Evolutionary conservation across 768 basidiomycete species (phyloP), one percentile per base, ranked within the genome.

Genomic region (Suillus luteus): DNA sequence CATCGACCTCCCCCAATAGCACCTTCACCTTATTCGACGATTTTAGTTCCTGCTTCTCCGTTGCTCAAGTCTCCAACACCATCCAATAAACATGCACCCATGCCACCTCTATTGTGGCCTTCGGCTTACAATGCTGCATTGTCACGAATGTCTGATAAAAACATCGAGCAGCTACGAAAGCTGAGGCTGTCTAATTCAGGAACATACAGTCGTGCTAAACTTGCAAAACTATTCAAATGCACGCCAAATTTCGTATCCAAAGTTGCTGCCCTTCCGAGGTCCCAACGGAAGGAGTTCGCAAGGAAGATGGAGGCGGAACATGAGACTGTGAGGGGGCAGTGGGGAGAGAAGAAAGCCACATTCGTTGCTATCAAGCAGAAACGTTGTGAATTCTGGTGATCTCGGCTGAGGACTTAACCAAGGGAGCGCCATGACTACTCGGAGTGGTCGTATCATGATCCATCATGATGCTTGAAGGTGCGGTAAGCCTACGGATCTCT

Each of bases 1-100:
- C 91, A 92, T 73, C 87, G 93, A 49, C 90, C 90, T n/a, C 93
- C 92, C 0, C 90, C 92, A 0, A 86, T 88, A 11, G 84, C 87
- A 11, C 89, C 90, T 11, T 82, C 91, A 19, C 91, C 92, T 4
- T 79, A 81, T 64, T 95, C 92, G 22, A 83, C 87, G 63, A 88
- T 86, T 6, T 86, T 85, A 6, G 79, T 82, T 10, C 92, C 92
- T 11, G 76, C 83, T 7, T 95, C 92, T 0, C 90, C 93, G 0
- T 80, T 94, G 5, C 82, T 94, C 17, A 79, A 79, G 0, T 76
- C 83, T 15, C 70, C 77, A 7, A 62, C 71, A 1, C 31, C 68
- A 7, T 44, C 68, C 9, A 69, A 77, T 11, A 65, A 69, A 5
- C 62, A 52, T n/a, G 60, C 68, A 0, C 77, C 79, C 15, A 76